Evolutionary conservation across 2,329 filamentous ascomycete genomes (phyloP).

Genomic region (Calonectria pseudoreteaudii): DNA sequence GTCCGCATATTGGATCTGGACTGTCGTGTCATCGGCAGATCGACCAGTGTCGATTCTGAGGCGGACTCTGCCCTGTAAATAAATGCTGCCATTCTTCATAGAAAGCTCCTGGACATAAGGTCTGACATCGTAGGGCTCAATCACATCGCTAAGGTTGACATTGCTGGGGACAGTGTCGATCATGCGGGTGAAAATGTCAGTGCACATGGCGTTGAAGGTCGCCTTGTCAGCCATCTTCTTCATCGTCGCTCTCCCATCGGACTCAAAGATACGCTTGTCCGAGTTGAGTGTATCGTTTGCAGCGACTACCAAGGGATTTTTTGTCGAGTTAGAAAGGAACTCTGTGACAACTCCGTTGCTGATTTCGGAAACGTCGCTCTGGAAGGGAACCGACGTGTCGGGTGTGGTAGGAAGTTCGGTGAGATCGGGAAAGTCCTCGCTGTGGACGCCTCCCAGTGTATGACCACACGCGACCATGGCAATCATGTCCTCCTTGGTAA

Average conservation of each 20-base stretch:
- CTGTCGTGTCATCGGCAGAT: not conserved
- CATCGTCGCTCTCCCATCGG: conserved; percentile 57
- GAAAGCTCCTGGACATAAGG: conserved; percentile 39
- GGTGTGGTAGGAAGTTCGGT: conserved; percentile 14
- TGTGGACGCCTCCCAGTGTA: conserved; percentile 56
- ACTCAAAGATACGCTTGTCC: conserved; percentile 55
- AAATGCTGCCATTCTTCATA: not conserved
- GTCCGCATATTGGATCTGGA: conserved; percentile 4
- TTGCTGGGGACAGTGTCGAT: conserved; percentile 46
- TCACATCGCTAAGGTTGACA: conserved; percentile 44
- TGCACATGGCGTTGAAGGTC: conserved; percentile 50
- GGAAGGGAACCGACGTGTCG: conserved; percentile 52
- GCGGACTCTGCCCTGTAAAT: not conserved
- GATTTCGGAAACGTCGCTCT: conserved; percentile 46
- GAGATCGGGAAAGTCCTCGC: conserved; percentile 54
- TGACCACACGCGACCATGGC: conserved; percentile 49
- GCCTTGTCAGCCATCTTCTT: conserved; percentile 49
- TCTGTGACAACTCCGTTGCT: conserved; percentile 57
- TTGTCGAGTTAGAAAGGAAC: conserved; percentile 53
- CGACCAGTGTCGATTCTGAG: not conserved
- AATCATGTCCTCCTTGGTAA: conserved; percentile 49
- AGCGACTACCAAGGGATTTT: conserved; percentile 55
- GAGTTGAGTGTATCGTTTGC: conserved; percentile 52
- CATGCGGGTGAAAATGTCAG: conserved; percentile 46
- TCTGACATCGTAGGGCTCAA: conserved; percentile 44